Evolutionary conservation across 441 rosid genomes (phyloP), one percentile per base, ranked within the genome.

Genomic region (Eruca vesicaria): DNA sequence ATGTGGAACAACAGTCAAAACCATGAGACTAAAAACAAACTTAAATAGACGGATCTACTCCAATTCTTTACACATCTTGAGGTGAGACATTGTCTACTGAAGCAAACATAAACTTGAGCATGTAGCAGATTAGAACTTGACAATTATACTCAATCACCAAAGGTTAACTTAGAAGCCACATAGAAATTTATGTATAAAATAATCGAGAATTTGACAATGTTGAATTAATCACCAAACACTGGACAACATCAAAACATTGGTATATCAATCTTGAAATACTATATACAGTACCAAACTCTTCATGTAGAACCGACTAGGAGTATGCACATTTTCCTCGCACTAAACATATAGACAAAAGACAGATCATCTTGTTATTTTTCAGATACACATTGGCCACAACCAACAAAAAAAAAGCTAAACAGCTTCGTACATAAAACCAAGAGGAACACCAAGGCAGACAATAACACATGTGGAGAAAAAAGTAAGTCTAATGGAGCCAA

Each of bases 361-460:
- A 69, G 79, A 75, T 52, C 56, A 53, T 23, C 48, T 63, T 38
- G 70, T 69, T 69, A 62, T 65, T 9, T 53, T 62, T 55, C 28
- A 55, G 58, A 76, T 68, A 63, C 50, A 53, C 48, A 29, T 26
- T 75, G 79, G 65, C 69, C 79, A 55, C 74, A 63, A 69, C 33
- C 21, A 68, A 68, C 63, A 16, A 60, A 45, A 33, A n/a, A 66
- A 9, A 50, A 60, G 67, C 28, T 41, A 53, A 20, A 53, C 36
- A 50, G 58, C 18, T 50, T 52, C 31, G n/a, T 52, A 61, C 26
- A 61, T 68, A 55, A 75, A 29, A 75, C 50, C 63, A 76, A 76
- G 79, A 55, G 56, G 36, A 63, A 41, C 69, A 69, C 15, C 58
- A 76, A 63, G 52, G 66, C 59, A 76, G 79, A 69, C 70, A 76